phyloP scores from a whole-genome alignment of 805 yeast genomes.

The Wickerhamiella sorbophila region DNA sequence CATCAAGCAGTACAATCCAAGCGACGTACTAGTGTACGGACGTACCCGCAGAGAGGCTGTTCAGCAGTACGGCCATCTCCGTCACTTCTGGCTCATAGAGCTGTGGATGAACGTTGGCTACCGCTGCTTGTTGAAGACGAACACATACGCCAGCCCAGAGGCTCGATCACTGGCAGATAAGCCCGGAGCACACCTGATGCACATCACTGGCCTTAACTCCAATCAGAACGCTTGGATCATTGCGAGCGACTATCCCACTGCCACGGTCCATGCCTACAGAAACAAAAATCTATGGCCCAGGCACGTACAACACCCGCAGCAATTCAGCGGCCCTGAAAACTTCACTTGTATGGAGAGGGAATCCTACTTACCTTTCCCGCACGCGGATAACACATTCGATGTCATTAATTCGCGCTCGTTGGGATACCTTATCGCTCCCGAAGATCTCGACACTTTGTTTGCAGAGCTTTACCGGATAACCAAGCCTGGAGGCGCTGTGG shows the following conservation, averaged over 20 bases:
- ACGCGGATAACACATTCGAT: background rate
- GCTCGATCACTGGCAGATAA: too few species aligned
- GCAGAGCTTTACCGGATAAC: background rate
- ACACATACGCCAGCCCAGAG: background rate
- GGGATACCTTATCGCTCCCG: background rate
- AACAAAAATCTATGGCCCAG: background rate
- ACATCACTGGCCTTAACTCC: background rate
- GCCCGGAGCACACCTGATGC: background rate
- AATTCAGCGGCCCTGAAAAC: background rate
- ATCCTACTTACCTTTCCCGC: background rate
- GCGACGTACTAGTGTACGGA: background rate
- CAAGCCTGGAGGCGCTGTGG: conserved; percentile 1
- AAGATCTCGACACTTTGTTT: background rate
- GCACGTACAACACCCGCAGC: background rate
- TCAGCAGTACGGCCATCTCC: conserved; percentile 1
- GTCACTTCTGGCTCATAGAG: conserved; percentile 1
- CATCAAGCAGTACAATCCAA: background rate
- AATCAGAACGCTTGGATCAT: background rate
- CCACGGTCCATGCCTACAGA: background rate
- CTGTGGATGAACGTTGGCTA: background rate
- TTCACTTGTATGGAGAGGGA: background rate
- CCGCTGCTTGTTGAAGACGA: background rate
- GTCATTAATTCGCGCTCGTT: background rate
- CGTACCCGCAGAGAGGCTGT: conserved; percentile 1
- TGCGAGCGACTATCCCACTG: background rate